These are phyloP conservation scores for Fonsecaea erecta DNA, from an alignment of 2,329 filamentous ascomycete species.

Conservation along the genomic window DNA sequence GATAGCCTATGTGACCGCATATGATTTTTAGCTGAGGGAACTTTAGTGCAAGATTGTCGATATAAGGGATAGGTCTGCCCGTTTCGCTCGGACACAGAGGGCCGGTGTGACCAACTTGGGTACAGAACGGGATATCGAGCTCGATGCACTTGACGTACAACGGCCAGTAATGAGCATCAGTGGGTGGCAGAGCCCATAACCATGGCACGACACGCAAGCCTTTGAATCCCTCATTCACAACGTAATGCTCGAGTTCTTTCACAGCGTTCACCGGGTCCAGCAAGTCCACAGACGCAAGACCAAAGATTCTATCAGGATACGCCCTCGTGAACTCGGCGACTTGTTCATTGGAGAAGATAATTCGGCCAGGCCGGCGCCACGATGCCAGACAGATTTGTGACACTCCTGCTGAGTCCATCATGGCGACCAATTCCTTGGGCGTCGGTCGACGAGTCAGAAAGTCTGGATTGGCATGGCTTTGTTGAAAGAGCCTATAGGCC, in stretches of 20 bases:
- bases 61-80: slow-evolving; percentile 40
- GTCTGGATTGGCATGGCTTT: slow-evolving; percentile 19
- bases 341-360: slow-evolving; percentile 36
- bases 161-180: slow-evolving; percentile 39
- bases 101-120: slow-evolving; percentile 40
- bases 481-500: slow-evolving; percentile 11
- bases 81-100: slow-evolving; percentile 39
- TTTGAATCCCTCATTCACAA: slow-evolving; percentile 38
- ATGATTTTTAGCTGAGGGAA: slow-evolving; percentile 38
- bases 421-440: slow-evolving; percentile 31
- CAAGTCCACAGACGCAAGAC: slow-evolving; percentile 38
- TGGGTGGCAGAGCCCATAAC: slow-evolving; percentile 40
- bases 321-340: slow-evolving; percentile 37
- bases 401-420: slow-evolving; percentile 35
- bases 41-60: slow-evolving; percentile 38
- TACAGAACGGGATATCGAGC: slow-evolving; percentile 40
- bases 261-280: slow-evolving; percentile 38
- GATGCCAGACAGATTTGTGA: slow-evolving; percentile 35
- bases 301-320: slow-evolving; percentile 38
- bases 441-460: slow-evolving; percentile 21
- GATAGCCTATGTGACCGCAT: slow-evolving; percentile 38
- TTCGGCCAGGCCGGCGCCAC: slow-evolving; percentile 35
- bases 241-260: slow-evolving; percentile 39
- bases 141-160: slow-evolving; percentile 40
- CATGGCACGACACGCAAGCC: slow-evolving; percentile 39